These are phyloP conservation scores for Amanita inopinata DNA, from an alignment of 768 basidiomycete species.

Conservation along the genomic window DNA sequence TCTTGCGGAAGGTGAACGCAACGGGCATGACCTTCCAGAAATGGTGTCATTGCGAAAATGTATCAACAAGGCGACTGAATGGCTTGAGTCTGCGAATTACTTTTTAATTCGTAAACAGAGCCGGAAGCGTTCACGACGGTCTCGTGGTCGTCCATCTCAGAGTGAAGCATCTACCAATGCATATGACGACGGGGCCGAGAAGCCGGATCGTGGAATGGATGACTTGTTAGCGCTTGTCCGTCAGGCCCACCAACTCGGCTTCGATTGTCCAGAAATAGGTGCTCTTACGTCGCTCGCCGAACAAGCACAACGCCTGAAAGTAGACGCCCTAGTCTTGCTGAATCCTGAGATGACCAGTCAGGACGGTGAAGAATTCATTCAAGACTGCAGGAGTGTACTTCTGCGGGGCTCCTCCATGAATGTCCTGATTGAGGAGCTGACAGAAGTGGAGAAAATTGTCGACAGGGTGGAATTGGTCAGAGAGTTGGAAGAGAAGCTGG, in stretches of 20 bases:
- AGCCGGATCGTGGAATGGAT: slow-evolving; percentile 60
- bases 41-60: slow-evolving; percentile 65
- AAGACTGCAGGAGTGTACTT: slow-evolving; percentile 64
- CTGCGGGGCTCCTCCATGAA: slow-evolving; percentile 67
- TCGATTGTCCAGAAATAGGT: slow-evolving; percentile 72
- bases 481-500: slow-evolving; percentile 66
- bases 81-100: slow-evolving; percentile 78
- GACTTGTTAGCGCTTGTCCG: slow-evolving; percentile 61
- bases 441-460: slow-evolving; percentile 71
- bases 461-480: slow-evolving; percentile 67
- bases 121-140: slow-evolving; percentile 63
- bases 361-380: slow-evolving; percentile 46
- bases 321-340: slow-evolving; percentile 48
- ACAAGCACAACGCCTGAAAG: slow-evolving; percentile 52
- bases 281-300: slow-evolving; percentile 42
- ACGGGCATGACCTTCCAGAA: slow-evolving; percentile 66
- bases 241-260: slow-evolving; percentile 73
- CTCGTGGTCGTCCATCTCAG: slow-evolving; percentile 42
- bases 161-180: slow-evolving; percentile 23
- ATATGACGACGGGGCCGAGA: slow-evolving; percentile 51
- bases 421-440: slow-evolving; percentile 73
- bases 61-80: slow-evolving; percentile 73
- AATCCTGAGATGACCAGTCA: slow-evolving; percentile 28
- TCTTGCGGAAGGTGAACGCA: slow-evolving; percentile 84
- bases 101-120: slow-evolving; percentile 75